Percentiles rank a stretch among this genome's conserved stretches.
These are phyloP conservation scores for Alternaria gansuensis DNA, from an alignment of 2,329 filamentous ascomycete species.

Conservation along the genomic window DNA sequence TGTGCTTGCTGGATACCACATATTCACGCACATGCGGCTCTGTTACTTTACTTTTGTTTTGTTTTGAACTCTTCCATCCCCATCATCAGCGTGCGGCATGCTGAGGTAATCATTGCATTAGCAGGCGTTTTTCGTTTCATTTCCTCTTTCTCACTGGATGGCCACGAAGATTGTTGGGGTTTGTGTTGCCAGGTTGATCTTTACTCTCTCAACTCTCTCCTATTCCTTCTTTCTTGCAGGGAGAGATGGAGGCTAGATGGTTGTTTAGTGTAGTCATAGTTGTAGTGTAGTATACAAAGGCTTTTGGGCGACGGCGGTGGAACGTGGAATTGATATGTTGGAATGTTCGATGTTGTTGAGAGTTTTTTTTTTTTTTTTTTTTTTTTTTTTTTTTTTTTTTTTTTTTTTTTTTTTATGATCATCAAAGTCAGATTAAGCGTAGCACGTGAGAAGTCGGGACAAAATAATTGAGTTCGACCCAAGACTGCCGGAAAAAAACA, in stretches of 20 bases:
- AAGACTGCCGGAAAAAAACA: background rate
- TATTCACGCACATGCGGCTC: slow-evolving; percentile 9
- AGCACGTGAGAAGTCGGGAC: background rate
- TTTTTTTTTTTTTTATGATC: no score
- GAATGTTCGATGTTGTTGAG: background rate
- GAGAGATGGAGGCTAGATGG: slow-evolving; percentile 2
- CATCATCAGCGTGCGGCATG: slow-evolving; percentile 14
- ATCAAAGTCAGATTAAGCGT: background rate
- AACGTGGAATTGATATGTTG: slow-evolving; percentile 11
- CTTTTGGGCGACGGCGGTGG: background rate
- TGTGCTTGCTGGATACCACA: slow-evolving; percentile 15
- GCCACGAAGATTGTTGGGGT: slow-evolving; percentile 6
- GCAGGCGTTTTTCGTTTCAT: slow-evolving; percentile 9
- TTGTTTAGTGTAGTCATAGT: slow-evolving; percentile 6
- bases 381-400: no score
- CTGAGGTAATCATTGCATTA: slow-evolving; percentile 19
- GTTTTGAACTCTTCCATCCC: slow-evolving; percentile 3
- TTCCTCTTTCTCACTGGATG: slow-evolving; percentile 1
- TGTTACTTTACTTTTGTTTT: background rate
- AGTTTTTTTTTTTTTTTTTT: no score
- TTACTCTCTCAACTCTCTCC: slow-evolving; percentile 8
- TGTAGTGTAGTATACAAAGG: slow-evolving; percentile 9
- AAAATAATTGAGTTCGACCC: background rate
- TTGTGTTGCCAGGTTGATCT: slow-evolving; percentile 7
- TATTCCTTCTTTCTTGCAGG: background rate